Conservation (phyloP, 164 flowering plant genomes). For the Houttuynia cordata region DNA sequence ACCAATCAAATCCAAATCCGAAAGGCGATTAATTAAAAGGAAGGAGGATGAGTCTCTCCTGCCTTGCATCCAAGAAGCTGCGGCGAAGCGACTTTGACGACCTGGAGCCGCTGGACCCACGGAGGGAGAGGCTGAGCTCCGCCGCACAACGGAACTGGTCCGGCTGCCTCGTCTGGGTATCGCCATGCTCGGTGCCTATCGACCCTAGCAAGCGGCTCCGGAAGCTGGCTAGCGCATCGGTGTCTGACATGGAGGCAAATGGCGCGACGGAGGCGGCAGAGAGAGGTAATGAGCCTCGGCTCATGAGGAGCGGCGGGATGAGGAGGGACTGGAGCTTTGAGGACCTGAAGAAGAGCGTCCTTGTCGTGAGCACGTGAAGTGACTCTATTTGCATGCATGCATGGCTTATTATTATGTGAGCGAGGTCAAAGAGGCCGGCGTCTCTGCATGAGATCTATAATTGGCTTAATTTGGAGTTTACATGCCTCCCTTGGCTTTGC, state of each 20-base stretch:
- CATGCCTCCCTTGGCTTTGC: too few species aligned
- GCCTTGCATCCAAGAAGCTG: conserved; percentile 16
- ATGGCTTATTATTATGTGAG: too few species aligned
- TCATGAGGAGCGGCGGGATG: conserved; percentile 60
- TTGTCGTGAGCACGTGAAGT: not conserved
- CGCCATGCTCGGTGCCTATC: conserved; percentile 5
- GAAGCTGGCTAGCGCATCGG: conserved; percentile 10
- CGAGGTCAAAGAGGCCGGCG: too few species aligned
- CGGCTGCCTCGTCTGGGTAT: conserved; percentile 23
- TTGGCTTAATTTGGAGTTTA: too few species aligned
- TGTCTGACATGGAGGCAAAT: not conserved
- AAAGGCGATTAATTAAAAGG: not conserved
- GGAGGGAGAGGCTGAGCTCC: not conserved
- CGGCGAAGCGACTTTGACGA: conserved; percentile 19
- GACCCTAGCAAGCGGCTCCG: conserved; percentile 15
- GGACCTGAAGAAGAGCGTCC: conserved; percentile 23
- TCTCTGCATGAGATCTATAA: too few species aligned
- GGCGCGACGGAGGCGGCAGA: too few species aligned
- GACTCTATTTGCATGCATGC: not conserved
- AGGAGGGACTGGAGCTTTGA: conserved; percentile 94
- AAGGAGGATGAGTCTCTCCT: conserved; percentile 8
- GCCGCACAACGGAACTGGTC: conserved; percentile 33
- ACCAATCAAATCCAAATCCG: too few species aligned
- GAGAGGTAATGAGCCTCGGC: conserved; percentile 20
- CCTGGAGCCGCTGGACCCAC: not conserved